Conservation (phyloP, 257 asterid genomes). For the Primulina huaijiensis region DNA sequence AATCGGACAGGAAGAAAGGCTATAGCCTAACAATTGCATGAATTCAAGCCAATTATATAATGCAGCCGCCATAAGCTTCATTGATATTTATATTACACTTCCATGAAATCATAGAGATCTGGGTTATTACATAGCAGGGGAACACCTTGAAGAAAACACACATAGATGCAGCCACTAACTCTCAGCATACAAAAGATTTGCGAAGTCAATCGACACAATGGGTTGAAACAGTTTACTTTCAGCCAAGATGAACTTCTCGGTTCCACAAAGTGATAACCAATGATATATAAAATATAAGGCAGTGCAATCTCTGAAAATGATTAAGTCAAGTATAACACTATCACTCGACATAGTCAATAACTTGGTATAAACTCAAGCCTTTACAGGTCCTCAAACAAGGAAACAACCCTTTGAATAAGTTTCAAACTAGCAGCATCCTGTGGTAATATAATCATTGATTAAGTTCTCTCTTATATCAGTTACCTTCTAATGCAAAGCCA, state of each 20-base stretch:
- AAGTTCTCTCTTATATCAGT: not conserved
- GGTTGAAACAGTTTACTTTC: not conserved
- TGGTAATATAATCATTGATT: not conserved
- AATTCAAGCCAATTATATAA: conserved; percentile 1
- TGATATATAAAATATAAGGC: not conserved
- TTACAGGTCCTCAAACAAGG: not conserved
- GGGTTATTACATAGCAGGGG: conserved; percentile 1
- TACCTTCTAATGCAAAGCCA: not conserved
- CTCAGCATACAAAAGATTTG: not conserved
- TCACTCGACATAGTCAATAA: not conserved
- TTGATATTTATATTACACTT: not conserved
- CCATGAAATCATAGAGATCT: not conserved
- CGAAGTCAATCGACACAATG: not conserved
- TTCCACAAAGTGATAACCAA: not conserved
- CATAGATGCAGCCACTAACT: not conserved
- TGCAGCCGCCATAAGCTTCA: not conserved
- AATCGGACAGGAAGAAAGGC: conserved; percentile 13
- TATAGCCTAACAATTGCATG: conserved; percentile 6
- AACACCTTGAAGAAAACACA: conserved; percentile 2
- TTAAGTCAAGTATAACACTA: not conserved
- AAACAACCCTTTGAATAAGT: conserved; percentile 4
- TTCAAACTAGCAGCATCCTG: not conserved
- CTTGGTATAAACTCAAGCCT: not conserved
- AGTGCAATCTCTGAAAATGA: not conserved
- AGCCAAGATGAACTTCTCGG: not conserved